Evolutionary conservation across 2,329 filamentous ascomycete species (phyloP).

Genomic region (Fusarium armeniacum): DNA sequence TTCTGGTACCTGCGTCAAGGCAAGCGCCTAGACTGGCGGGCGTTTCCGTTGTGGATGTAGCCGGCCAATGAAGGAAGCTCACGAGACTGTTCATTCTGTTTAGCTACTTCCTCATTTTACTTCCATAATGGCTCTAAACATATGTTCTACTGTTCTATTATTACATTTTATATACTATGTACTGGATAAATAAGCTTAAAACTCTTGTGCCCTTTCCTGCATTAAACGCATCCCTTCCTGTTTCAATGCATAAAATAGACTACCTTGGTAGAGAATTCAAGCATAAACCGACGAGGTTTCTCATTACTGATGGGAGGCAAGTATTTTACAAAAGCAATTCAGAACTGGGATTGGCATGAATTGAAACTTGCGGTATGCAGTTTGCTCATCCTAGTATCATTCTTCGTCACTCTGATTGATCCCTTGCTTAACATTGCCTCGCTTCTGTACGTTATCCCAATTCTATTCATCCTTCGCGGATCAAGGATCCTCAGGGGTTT

Average conservation of each 20-base stretch:
- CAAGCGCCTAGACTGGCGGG: conserved; percentile 28
- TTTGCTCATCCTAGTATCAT: neutral
- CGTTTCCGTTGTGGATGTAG: conserved; percentile 30
- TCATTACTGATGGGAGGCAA: neutral
- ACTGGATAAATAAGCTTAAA: conserved; percentile 3
- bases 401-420: neutral
- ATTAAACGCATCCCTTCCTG: neutral
- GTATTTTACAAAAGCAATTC: conserved; percentile 7
- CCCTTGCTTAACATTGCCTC: conserved; percentile 2
- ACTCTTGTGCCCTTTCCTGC: neutral
- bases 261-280: neutral
- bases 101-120: conserved; percentile 15
- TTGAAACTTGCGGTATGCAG: neutral
- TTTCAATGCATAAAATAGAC: neutral
- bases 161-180: neutral
- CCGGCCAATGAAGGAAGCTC: neutral
- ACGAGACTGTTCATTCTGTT: neutral
- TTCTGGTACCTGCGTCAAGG: conserved; percentile 34
- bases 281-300: neutral
- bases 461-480: conserved; percentile 29
- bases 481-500: conserved; percentile 20
- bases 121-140: neutral
- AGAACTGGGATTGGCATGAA: neutral
- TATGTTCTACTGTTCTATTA: neutral
- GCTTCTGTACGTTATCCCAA: conserved; percentile 6